Conservation (phyloP, 2,329 filamentous ascomycete genomes). For the Pestalotiopsis fici region DNA sequence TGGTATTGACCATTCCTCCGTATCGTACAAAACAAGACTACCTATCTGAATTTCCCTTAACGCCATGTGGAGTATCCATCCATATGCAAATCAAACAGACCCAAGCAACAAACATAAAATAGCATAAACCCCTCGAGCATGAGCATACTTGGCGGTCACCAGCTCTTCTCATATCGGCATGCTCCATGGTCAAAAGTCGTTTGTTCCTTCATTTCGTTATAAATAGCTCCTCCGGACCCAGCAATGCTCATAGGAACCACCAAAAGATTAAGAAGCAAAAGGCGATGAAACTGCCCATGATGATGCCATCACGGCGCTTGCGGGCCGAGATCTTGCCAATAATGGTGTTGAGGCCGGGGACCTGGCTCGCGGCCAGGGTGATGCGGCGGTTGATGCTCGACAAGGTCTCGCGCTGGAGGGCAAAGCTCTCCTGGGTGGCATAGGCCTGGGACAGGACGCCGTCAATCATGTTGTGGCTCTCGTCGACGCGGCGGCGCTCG, state of each 20-base stretch:
- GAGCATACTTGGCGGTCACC: background rate
- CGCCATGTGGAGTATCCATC: slow-evolving; percentile 5
- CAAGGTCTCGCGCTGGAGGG: slow-evolving; percentile 82
- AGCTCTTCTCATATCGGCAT: background rate
- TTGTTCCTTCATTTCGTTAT: too few relatives aligned
- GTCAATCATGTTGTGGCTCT: slow-evolving; percentile 87
- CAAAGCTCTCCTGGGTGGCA: slow-evolving; percentile 91
- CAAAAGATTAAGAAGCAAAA: slow-evolving; percentile 88
- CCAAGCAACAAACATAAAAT: background rate
- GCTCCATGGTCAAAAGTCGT: background rate
- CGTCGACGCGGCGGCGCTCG: slow-evolving; percentile 82
- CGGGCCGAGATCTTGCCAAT: slow-evolving; percentile 92
- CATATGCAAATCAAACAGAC: background rate
- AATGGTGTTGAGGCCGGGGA: slow-evolving; percentile 89
- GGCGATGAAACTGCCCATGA: slow-evolving; percentile 88
- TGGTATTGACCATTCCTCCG: slow-evolving; percentile 56
- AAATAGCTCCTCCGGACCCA: too few relatives aligned
- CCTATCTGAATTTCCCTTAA: slow-evolving; percentile 66
- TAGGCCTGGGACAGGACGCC: slow-evolving; percentile 93
- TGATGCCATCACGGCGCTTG: slow-evolving; percentile 92
- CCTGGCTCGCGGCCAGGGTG: slow-evolving; percentile 82
- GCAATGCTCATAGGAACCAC: slow-evolving; percentile 52
- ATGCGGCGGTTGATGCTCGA: slow-evolving; percentile 89
- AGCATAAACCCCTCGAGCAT: background rate
- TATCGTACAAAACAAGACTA: slow-evolving; percentile 63